Evolutionary conservation across 768 basidiomycete genomes (phyloP), one percentile per base, ranked within the genome.

Genomic region (Boletus rubescentipes): DNA sequence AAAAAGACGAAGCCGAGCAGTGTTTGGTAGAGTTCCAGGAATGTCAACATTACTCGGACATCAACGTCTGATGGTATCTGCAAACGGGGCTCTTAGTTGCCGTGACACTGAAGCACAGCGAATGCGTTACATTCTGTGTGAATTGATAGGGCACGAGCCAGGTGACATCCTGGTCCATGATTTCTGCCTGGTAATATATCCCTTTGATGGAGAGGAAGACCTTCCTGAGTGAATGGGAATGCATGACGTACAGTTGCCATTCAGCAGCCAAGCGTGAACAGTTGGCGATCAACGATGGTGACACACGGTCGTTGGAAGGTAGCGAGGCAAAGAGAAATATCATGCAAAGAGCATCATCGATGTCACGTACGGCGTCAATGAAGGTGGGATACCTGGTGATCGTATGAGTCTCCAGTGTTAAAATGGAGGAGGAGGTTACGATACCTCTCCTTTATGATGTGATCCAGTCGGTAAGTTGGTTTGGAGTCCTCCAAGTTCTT

Each of bases 81-180:
- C 20, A 56, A 37, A 42, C 47, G 50, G 45, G 16, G 37, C 58
- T 45, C 55, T 57, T 51, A 55, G 58, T 32, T 36, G 18, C 18
- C 23, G n/a, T 35, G 16, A 51, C 37, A 35, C 2, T 41, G 50
- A 40, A 49, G 51, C 11, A 40, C 21, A 38, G 51, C 36, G 40
- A 32, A 30, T 21, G 18, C 72, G 84, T 51, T 64, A 97, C 94
- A 61, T 81, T 87, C 75, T 99, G 97, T 2, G 94, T 95, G 73
- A 99, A 99, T 66, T 92, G 91, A 71, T 97, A 98, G 1, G 96
- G 95, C 18, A 97, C 91, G 30, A 98, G 83, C 97, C 97, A 99
- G 35, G 89, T 95, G 41, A 98, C 82, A 30, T 80, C 86, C 73
- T 98, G 91, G 57, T 91, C 94, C 79, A 93, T 87, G 23, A 98